These are phyloP conservation scores for Mycena chlorophos DNA, from an alignment of 768 basidiomycete genomes.

Conservation along the genomic window DNA sequence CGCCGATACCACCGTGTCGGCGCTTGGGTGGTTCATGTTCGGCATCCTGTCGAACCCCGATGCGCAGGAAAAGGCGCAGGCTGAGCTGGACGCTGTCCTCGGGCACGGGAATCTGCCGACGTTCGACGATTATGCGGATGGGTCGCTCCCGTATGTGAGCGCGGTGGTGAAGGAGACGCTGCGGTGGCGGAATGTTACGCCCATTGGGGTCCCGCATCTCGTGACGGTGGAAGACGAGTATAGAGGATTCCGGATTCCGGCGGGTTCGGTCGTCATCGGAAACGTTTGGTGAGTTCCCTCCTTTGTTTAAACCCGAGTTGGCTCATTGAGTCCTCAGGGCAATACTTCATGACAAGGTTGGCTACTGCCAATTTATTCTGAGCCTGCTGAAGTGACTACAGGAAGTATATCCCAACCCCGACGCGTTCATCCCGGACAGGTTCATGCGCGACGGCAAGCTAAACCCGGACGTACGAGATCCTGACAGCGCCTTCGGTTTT, in stretches of 20 bases:
- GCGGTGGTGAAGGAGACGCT: constrained; percentile 38
- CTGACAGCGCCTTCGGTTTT: constrained; percentile 5
- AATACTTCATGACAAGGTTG: constrained; percentile 12
- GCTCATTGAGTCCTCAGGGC: constrained; percentile 1
- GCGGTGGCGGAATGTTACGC: constrained; percentile 35
- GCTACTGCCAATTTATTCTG: neutral
- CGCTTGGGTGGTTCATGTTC: constrained; percentile 35
- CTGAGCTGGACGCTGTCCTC: constrained; percentile 38
- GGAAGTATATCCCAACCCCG: constrained; percentile 28
- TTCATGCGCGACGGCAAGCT: constrained; percentile 17
- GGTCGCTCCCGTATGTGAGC: constrained; percentile 35
- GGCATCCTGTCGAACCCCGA: constrained; percentile 40
- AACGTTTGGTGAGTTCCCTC: constrained; percentile 28
- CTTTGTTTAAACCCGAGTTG: neutral
- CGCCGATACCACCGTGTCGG: constrained; percentile 36
- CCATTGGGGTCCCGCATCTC: constrained; percentile 24
- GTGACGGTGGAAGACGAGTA: constrained; percentile 27
- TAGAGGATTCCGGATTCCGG: constrained; percentile 30
- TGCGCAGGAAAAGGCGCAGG: constrained; percentile 36
- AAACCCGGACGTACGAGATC: neutral
- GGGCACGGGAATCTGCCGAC: constrained; percentile 36
- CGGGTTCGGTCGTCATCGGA: constrained; percentile 28
- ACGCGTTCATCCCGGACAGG: constrained; percentile 29
- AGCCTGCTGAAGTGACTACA: neutral
- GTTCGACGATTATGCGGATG: constrained; percentile 27